Percentiles rank a stretch among this genome's conserved stretches.
Conservation (phyloP, 176 grass and related monocot species). For the Microstegium vimineum region DNA sequence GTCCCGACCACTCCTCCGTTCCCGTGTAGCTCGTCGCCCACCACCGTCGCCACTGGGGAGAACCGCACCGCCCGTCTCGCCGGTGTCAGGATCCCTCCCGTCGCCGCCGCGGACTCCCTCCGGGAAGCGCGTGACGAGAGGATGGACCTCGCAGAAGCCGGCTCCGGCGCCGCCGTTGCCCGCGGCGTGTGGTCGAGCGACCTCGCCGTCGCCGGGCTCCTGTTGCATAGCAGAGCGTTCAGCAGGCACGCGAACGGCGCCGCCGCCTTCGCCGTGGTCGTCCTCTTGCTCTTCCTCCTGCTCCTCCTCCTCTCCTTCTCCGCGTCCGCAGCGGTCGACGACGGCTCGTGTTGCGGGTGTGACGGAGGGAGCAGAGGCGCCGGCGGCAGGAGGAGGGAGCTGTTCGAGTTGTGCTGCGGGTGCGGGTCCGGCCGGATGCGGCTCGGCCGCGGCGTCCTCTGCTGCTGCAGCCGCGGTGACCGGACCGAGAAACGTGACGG, state of each 20-base stretch:
- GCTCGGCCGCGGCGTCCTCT: conserved; percentile 33
- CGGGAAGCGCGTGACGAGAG: conserved; percentile 53
- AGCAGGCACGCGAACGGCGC: conserved; percentile 41
- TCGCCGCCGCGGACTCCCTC: conserved; percentile 21
- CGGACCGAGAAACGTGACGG: conserved; percentile 17
- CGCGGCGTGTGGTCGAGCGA: neutral
- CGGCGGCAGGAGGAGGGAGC: conserved; percentile 9
- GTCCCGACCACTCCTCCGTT: conserved; percentile 17
- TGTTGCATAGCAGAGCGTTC: conserved; percentile 40
- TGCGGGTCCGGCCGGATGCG: conserved; percentile 50
- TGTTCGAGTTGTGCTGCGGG: conserved; percentile 4
- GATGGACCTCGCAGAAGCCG: conserved; percentile 45
- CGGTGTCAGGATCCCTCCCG: conserved; percentile 5
- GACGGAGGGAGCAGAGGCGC: neutral
- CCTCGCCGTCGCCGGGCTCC: conserved; percentile 13
- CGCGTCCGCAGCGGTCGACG: neutral
- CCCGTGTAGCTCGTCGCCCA: conserved; percentile 45
- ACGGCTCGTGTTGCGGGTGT: neutral
- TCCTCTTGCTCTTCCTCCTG: conserved; percentile 1
- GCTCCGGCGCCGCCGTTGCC: neutral
- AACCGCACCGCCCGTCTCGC: conserved; percentile 76
- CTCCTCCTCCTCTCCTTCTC: conserved; percentile 9
- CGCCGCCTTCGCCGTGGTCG: conserved; percentile 25
- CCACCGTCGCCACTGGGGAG: conserved; percentile 51
- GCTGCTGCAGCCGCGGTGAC: conserved; percentile 45